Conservation (phyloP, 306 rosid genomes). For the Lablab purpureus region DNA sequence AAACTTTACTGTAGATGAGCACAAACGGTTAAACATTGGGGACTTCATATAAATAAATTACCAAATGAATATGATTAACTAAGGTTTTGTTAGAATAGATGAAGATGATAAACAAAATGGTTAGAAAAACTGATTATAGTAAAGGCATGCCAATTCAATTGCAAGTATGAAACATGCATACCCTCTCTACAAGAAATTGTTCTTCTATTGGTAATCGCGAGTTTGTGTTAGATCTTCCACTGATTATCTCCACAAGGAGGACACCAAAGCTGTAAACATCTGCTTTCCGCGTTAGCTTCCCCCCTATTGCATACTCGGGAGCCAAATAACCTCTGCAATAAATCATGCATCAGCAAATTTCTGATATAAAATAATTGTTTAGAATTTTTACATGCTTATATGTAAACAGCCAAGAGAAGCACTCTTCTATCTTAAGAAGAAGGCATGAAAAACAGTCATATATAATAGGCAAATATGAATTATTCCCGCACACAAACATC, state of each 20-base stretch:
- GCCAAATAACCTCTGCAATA: constrained; percentile 90
- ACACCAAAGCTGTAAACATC: constrained; percentile 95
- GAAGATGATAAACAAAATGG: constrained; percentile 24
- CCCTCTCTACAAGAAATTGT: constrained; percentile 90
- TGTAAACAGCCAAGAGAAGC: constrained; percentile 33
- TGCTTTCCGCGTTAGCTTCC: constrained; percentile 83
- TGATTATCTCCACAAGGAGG: constrained; percentile 84
- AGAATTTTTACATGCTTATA: constrained; percentile 8
- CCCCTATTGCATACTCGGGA: constrained; percentile 94
- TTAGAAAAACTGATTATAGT: constrained; percentile 10
- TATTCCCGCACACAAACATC: background rate
- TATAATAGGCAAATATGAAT: constrained; percentile 4
- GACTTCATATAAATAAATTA: constrained; percentile 10
- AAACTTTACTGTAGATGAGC: background rate
- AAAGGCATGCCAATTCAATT: background rate
- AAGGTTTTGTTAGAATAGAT: background rate
- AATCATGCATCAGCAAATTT: constrained; percentile 38
- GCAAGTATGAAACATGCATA: constrained; percentile 49
- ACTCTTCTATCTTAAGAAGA: background rate
- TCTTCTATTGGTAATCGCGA: constrained; percentile 71
- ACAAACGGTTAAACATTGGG: background rate
- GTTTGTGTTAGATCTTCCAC: constrained; percentile 87
- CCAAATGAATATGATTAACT: background rate
- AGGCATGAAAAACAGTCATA: constrained; percentile 12
- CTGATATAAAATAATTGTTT: background rate